These are phyloP conservation scores for Podospora didyma DNA, from an alignment of 495 filamentous ascomycete genomes.

Conservation along the genomic window DNA sequence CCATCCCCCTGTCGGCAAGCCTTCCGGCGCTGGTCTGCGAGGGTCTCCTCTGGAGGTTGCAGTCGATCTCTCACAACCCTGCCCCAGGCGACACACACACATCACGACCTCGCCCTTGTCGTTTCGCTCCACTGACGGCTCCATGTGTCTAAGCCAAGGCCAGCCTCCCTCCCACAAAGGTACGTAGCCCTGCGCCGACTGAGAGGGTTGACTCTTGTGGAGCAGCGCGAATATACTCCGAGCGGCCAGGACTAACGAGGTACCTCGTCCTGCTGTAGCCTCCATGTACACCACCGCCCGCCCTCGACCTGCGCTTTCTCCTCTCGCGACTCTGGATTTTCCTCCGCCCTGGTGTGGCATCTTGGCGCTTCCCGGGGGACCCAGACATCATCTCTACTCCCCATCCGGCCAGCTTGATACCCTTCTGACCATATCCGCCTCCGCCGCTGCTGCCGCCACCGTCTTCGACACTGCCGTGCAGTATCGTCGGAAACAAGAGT, in stretches of 20 bases:
- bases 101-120: conserved; percentile 4
- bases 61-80: conserved; percentile 25
- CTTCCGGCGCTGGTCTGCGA: conserved; percentile 19
- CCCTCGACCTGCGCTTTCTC: conserved; percentile 9
- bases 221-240: conserved; percentile 16
- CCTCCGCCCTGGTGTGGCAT: conserved; percentile 14
- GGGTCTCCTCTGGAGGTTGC: conserved; percentile 18
- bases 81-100: conserved; percentile 6
- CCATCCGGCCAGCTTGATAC: conserved; percentile 8
- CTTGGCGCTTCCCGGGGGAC: conserved; percentile 1
- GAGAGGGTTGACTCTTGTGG: conserved; percentile 20
- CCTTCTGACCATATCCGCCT: conserved; percentile 5
- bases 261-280: conserved; percentile 18
- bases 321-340: conserved; percentile 10
- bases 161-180: conserved; percentile 9
- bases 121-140: conserved; percentile 17
- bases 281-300: conserved; percentile 21
- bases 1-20: conserved; percentile 17
- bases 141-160: conserved; percentile 22
- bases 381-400: conserved; percentile 11
- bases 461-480: conserved; percentile 5
- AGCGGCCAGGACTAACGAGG: conserved; percentile 19
- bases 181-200: conserved; percentile 22
- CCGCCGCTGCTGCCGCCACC: background rate
- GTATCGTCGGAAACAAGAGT: conserved; percentile 2